Conservation (phyloP, 2,329 filamentous ascomycete species). For the Colletotrichum graminicola region DNA sequence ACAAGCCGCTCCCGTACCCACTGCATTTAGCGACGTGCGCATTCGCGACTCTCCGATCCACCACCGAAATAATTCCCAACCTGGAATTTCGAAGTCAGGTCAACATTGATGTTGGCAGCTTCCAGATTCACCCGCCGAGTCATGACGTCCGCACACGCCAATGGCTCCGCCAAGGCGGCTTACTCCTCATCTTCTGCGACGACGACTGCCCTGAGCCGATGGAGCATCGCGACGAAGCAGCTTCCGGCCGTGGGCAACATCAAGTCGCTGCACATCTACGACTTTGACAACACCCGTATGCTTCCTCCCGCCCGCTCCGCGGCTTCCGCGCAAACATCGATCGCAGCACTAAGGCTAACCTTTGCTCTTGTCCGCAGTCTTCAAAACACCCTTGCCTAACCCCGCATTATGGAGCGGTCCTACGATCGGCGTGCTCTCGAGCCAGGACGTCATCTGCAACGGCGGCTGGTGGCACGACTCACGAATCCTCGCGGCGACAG, state of each 20-base stretch:
- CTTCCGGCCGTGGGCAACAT: constrained; percentile 76
- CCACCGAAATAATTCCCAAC: constrained; percentile 25
- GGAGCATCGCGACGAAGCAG: constrained; percentile 82
- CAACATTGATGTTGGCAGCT: constrained; percentile 43
- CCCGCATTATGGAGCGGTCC: constrained; percentile 84
- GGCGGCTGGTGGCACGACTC: constrained; percentile 99
- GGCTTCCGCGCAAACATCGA: constrained; percentile 15
- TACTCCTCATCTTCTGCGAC: constrained; percentile 58
- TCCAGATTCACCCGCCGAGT: constrained; percentile 41
- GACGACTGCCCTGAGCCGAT: constrained; percentile 81
- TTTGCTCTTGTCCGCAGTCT: constrained; percentile 68
- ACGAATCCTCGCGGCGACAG: constrained; percentile 86
- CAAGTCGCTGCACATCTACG: constrained; percentile 89
- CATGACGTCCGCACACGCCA: constrained; percentile 43
- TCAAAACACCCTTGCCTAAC: constrained; percentile 91
- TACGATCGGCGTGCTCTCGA: constrained; percentile 82
- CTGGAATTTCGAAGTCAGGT: constrained; percentile 29
- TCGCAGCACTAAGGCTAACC: background rate
- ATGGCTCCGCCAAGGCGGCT: constrained; percentile 41
- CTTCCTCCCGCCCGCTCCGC: constrained; percentile 13
- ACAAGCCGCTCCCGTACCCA: constrained; percentile 28
- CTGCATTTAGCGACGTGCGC: constrained; percentile 20
- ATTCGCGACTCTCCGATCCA: constrained; percentile 24
- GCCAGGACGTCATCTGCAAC: constrained; percentile 80
- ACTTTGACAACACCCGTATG: constrained; percentile 96